phyloP scores from a whole-genome alignment of 208 protist species.

The Crithidia brevicula region DNA sequence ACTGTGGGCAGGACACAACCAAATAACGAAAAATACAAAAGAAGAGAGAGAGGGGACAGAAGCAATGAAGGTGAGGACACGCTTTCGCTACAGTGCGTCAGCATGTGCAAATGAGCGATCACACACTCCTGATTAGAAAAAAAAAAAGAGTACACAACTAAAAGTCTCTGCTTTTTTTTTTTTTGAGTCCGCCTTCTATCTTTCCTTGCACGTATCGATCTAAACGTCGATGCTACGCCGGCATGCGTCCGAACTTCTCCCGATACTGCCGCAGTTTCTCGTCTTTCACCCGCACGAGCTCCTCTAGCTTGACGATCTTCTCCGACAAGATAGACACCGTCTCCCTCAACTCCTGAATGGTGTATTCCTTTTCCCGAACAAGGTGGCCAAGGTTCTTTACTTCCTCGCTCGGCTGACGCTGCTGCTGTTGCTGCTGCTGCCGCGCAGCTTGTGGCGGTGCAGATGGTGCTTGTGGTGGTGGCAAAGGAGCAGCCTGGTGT shows the following conservation, averaged over 20 bases:
- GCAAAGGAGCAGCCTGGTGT: neutral
- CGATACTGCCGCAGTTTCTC: conserved; percentile 90
- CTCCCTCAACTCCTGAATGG: conserved; percentile 90
- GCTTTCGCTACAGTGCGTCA: too few relatives aligned
- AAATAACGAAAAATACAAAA: too few relatives aligned
- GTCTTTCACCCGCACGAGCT: conserved; percentile 96
- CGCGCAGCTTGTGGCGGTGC: too few relatives aligned
- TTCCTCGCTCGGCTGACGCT: conserved; percentile 16
- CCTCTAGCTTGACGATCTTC: conserved; percentile 96
- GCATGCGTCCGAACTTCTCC: conserved; percentile 59
- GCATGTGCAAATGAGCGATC: too few relatives aligned
- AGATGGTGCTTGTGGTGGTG: neutral
- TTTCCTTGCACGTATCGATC: too few relatives aligned
- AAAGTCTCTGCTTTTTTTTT: too few relatives aligned
- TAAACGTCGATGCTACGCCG: too few relatives aligned
- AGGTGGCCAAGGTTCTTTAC: conserved; percentile 46
- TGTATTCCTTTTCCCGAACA: conserved; percentile 90
- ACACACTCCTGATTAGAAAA: too few relatives aligned
- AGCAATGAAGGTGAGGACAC: too few relatives aligned
- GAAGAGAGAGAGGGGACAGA: too few relatives aligned
- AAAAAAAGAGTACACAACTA: too few relatives aligned
- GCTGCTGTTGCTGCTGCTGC: conserved; percentile 9
- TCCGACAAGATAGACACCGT: conserved; percentile 90
- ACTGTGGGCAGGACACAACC: too few relatives aligned
- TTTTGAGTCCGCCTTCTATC: neutral